These are phyloP conservation scores for Pseudogymnoascus sp. DNA, from an alignment of 2,329 filamentous ascomycete species.

Conservation along the genomic window DNA sequence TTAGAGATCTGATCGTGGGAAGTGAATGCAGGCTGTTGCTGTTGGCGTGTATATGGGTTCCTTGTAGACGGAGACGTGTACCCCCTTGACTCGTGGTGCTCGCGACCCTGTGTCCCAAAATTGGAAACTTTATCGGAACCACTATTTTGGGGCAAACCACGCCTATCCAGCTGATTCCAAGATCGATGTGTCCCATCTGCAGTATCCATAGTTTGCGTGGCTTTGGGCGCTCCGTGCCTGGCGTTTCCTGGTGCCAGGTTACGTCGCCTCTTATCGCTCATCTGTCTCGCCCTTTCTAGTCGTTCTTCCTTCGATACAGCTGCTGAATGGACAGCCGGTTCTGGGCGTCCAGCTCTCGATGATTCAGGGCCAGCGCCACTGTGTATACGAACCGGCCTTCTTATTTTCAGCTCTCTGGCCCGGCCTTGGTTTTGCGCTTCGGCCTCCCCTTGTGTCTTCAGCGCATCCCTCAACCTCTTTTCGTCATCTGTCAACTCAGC, in stretches of 20 bases:
- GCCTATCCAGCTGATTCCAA: neutral
- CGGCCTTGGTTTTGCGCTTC: constrained; percentile 7
- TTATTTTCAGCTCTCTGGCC: constrained; percentile 12
- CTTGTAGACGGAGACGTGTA: constrained; percentile 2
- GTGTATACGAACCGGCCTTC: constrained; percentile 16
- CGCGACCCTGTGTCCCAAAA: neutral
- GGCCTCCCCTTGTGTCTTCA: constrained; percentile 16
- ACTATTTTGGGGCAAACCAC: neutral
- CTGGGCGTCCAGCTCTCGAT: constrained; percentile 21
- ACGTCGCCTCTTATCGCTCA: neutral
- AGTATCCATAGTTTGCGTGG: neutral
- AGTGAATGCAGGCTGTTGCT: neutral
- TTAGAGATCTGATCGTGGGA: neutral
- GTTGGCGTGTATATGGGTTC: neutral
- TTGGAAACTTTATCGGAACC: neutral
- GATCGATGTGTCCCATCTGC: neutral
- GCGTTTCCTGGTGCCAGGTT: neutral
- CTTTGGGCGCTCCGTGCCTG: neutral
- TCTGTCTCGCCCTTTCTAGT: neutral
- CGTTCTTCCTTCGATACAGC: neutral
- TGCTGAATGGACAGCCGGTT: neutral
- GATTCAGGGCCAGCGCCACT: constrained; percentile 22
- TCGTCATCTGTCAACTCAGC: constrained; percentile 2
- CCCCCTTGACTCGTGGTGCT: neutral
- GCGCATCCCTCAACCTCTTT: constrained; percentile 14